Conservation (phyloP, 2,329 filamentous ascomycete species). For the Metarhizium brunneum region DNA sequence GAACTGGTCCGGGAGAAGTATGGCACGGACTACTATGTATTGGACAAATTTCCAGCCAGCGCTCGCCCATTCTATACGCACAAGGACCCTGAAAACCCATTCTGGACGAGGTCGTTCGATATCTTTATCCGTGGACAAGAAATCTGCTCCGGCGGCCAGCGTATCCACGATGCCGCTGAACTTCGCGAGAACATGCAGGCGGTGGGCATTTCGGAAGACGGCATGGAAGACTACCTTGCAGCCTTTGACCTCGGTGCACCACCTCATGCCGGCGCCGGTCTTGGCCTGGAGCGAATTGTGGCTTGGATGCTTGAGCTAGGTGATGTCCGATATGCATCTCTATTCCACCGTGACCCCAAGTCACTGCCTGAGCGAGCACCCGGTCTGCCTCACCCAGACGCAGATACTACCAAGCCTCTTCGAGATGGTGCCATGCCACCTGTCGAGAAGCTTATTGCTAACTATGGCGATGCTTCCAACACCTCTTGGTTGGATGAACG, state of each 20-base stretch:
- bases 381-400: slow-evolving; percentile 74
- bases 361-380: slow-evolving; percentile 62
- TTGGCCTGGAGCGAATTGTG: slow-evolving; percentile 80
- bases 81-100: slow-evolving; percentile 62
- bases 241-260: slow-evolving; percentile 84
- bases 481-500: slow-evolving; percentile 89
- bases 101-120: slow-evolving; percentile 85
- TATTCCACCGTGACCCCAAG: slow-evolving; percentile 84
- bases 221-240: slow-evolving; percentile 83
- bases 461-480: slow-evolving; percentile 90
- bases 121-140: slow-evolving; percentile 92
- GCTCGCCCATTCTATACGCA: slow-evolving; percentile 90
- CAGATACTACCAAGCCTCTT: slow-evolving; percentile 55
- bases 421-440: slow-evolving; percentile 54
- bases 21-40: slow-evolving; percentile 82
- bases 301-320: slow-evolving; percentile 80
- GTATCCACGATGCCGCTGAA: slow-evolving; percentile 72
- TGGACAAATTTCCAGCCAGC: slow-evolving; percentile 83
- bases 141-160: slow-evolving; percentile 84
- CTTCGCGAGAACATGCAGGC: slow-evolving; percentile 70
- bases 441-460: slow-evolving; percentile 81
- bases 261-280: slow-evolving; percentile 81
- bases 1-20: slow-evolving; percentile 79
- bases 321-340: slow-evolving; percentile 78
- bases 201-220: slow-evolving; percentile 65